phyloP scores from a whole-genome alignment of 345 rosid species.

The Anacardium occidentale region DNA sequence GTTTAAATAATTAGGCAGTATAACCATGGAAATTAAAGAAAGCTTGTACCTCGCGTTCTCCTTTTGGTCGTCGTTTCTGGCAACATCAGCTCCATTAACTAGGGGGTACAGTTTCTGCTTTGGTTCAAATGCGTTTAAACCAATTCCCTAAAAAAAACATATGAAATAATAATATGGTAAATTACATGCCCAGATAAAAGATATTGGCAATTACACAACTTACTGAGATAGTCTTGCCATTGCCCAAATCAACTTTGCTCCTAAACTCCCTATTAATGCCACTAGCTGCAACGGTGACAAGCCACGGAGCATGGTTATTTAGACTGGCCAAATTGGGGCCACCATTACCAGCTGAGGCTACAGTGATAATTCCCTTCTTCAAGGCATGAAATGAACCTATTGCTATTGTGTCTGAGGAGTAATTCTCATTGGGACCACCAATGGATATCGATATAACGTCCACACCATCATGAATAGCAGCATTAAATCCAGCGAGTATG shows the following conservation, averaged over 20 bases:
- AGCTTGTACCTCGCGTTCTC: constrained; percentile 43
- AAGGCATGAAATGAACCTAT: constrained; percentile 81
- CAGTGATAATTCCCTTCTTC: constrained; percentile 78
- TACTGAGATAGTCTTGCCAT: constrained; percentile 56
- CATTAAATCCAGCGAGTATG: constrained; percentile 80
- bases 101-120: constrained; percentile 61
- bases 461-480: constrained; percentile 75
- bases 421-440: constrained; percentile 47
- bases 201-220: constrained; percentile 12
- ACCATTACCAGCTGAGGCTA: constrained; percentile 74
- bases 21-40: not conserved
- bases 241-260: constrained; percentile 64
- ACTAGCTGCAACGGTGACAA: constrained; percentile 83
- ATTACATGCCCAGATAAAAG: not conserved
- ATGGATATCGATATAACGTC: constrained; percentile 75
- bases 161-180: not conserved
- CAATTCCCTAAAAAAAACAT: constrained; percentile 52
- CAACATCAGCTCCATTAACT: constrained; percentile 67
- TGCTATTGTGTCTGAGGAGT: constrained; percentile 50
- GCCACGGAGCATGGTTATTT: constrained; percentile 83
- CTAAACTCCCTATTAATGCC: constrained; percentile 68
- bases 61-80: constrained; percentile 31
- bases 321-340: constrained; percentile 57
- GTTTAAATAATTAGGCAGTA: not conserved
- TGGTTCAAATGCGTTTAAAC: constrained; percentile 56